Evolutionary conservation across 2,329 filamentous ascomycete species (phyloP).

Genomic region (Aureobasidium sp.): DNA sequence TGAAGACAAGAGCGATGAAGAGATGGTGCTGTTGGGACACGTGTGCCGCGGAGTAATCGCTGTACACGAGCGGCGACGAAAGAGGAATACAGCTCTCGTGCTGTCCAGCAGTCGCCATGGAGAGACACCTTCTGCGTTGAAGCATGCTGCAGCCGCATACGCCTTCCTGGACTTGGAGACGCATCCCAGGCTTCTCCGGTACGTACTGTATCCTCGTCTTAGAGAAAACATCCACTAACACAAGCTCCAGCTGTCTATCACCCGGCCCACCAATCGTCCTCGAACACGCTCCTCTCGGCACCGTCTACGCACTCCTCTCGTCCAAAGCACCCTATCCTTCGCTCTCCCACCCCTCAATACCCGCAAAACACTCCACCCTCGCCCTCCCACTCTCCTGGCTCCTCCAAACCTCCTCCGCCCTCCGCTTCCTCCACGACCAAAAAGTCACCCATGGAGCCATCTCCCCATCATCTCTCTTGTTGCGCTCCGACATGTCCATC

Average conservation of each 20-base stretch:
- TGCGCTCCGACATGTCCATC: neutral
- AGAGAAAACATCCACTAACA: neutral
- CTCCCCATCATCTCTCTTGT: neutral
- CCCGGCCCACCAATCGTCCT: slow-evolving; percentile 56
- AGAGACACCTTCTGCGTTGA: neutral
- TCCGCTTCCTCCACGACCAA: slow-evolving; percentile 4
- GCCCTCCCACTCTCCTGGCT: slow-evolving; percentile 6
- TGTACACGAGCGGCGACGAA: neutral
- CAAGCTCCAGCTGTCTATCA: slow-evolving; percentile 32
- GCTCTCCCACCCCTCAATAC: neutral
- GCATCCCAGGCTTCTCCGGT: neutral
- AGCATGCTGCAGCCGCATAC: neutral
- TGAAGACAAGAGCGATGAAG: neutral
- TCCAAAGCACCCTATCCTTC: neutral
- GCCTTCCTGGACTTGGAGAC: neutral
- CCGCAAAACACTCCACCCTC: neutral
- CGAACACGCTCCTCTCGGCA: slow-evolving; percentile 58
- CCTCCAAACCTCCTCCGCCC: slow-evolving; percentile 5
- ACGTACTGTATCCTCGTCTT: neutral
- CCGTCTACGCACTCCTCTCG: slow-evolving; percentile 42
- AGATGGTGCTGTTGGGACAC: neutral
- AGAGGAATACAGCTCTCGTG: neutral
- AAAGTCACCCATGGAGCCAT: slow-evolving; percentile 5
- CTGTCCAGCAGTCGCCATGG: neutral
- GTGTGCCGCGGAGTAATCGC: neutral